Evolutionary conservation across 2,329 filamentous ascomycete genomes (phyloP), one percentile per base, ranked within the genome.

Genomic region (Coniella lustricola): DNA sequence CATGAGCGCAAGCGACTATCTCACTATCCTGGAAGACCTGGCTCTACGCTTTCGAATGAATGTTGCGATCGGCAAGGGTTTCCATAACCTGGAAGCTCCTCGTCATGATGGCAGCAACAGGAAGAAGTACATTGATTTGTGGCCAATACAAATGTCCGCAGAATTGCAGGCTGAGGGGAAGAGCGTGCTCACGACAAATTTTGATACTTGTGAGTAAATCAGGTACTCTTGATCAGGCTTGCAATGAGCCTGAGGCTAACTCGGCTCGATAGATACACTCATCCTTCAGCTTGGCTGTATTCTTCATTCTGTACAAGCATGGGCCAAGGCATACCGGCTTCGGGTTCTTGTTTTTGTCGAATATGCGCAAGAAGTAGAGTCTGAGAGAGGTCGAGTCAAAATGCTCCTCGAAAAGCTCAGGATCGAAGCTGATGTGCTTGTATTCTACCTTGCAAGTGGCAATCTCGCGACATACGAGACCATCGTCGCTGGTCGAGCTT

Each of bases 121-220:
- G 3, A 91, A 91, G 61, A 87, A 82, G 59, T 91, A 84, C 59
- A 87, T 95, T 53, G 89, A 95, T 59, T 69, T 95, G 4, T 95
- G 89, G 89, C 89, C 89, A 0, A 93, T 95, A 46, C 90, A 95
- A 56, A 95, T 95, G 87, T 91, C 88, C 5, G 88, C 88, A 1
- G 87, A 91, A 58, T 78, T 93, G 31, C 78, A 81, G 1, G 73
- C 84, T 1, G 81, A 84, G 54, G 76, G 75, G 1, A 78, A 81
- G 60, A 82, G 75, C 54, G 74, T 93, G 5, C 65, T 91, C 47
- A 94, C 89, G 0, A 93, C 87, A 0, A 95, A 95, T 56, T 94
- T 95, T 62, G 89, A 95, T 63, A 95, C 89, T 0, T 94, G 90
- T 75, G 80, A 66, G 77, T 65, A 12, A 17, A 16, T 7, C 12